Evolutionary conservation across 306 rosid genomes (phyloP), one percentile per base, ranked within the genome.

Genomic region (Pueraria montana): DNA sequence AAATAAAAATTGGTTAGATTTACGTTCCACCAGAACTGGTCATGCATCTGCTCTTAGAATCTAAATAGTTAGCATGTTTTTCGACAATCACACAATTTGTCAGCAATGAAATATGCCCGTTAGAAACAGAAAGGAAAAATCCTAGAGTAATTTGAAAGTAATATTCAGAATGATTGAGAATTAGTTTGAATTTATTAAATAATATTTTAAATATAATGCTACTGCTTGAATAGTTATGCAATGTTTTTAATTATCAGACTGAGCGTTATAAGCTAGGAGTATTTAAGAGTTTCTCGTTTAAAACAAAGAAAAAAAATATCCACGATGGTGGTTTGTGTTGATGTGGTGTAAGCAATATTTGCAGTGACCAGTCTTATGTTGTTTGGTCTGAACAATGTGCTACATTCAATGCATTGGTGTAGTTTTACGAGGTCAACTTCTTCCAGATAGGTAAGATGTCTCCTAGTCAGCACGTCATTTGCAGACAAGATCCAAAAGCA

Each of bases 351-450:
- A 46, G 17, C 16, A 63, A 27, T n/a, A 77, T 77, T 77, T 70
- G 10, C 17, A 56, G 42, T 83, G 26, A 78, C 9, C 10, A 38
- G 20, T 65, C 7, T 32, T 53, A 9, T 46, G 67, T 23, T 77
- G 8, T 38, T 40, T 67, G 83, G 76, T 53, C 43, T 38, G 78
- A 80, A 42, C 66, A 82, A 53, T 82, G 36, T 18, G 40, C 14
- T 84, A 24, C 56, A 53, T 82, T 85, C 79, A 63, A 85, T 69
- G 80, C 14, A 84, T 43, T 66, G 48, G 13, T 26, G 23, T 42
- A 74, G n/a, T 38, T 27, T 83, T 40, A 69, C 43, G 40, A 58
- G 81, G 85, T 85, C 88, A 82, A 79, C 88, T 74, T 75, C 38
- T 42, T 55, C 66, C 74, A 34, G 3, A 67, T 70, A 40, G 17